phyloP scores from a whole-genome alignment of 202 grass and related monocot species.

The Schoenoplectus tabernaemontani region DNA sequence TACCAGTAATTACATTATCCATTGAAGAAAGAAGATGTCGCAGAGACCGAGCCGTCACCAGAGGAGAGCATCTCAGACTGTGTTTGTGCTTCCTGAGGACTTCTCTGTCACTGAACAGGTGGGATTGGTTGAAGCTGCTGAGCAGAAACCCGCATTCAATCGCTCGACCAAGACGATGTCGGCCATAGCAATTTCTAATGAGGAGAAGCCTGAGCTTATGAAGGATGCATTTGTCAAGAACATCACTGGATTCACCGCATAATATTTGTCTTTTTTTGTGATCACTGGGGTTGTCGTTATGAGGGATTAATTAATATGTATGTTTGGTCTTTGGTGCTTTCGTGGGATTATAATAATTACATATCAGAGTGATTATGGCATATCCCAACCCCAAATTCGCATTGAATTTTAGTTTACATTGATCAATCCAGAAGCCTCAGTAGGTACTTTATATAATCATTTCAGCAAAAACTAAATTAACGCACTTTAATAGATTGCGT shows the following conservation, averaged over 20 bases:
- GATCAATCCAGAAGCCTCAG: neutral
- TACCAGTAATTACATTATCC: neutral
- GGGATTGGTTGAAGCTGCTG: slow-evolving; percentile 23
- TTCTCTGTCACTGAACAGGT: slow-evolving; percentile 57
- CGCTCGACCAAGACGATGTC: slow-evolving; percentile 17
- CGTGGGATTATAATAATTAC: neutral
- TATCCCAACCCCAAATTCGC: neutral
- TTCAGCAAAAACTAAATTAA: too few relatives aligned
- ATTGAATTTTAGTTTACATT: neutral
- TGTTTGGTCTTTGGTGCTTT: neutral
- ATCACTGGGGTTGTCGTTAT: neutral
- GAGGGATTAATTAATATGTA: neutral
- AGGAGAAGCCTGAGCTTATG: neutral
- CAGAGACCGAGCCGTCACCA: slow-evolving; percentile 55
- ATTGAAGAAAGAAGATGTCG: slow-evolving; percentile 42
- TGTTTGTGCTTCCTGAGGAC: slow-evolving; percentile 73
- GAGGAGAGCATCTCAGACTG: slow-evolving; percentile 71
- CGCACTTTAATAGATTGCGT: too few relatives aligned
- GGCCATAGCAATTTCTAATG: neutral
- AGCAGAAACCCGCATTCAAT: slow-evolving; percentile 46
- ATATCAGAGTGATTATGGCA: neutral
- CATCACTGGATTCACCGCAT: slow-evolving; percentile 9
- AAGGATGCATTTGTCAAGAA: neutral
- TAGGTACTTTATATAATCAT: too few relatives aligned
- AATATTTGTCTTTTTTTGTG: neutral